Percentiles rank a stretch among this genome's conserved stretches.
These are phyloP conservation scores for Naegleria lovaniensis DNA, from an alignment of 208 protist genomes.

Conservation along the genomic window DNA sequence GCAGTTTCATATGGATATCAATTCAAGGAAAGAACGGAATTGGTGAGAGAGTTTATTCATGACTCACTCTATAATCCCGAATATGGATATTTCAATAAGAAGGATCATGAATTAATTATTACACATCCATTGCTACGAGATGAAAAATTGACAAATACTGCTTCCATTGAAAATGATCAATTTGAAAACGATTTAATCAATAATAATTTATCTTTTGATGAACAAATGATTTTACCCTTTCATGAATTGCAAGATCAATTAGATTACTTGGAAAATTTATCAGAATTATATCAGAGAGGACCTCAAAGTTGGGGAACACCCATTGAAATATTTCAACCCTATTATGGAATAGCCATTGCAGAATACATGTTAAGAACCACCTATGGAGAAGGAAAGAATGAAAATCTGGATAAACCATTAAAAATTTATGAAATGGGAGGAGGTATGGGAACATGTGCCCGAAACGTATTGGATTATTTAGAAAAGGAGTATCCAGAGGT, in stretches of 20 bases:
- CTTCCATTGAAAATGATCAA: not conserved
- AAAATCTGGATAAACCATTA: constrained; percentile 69
- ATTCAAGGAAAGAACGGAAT: not conserved
- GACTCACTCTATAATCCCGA: constrained; percentile 70
- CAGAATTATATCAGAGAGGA: not conserved
- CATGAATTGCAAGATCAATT: not conserved
- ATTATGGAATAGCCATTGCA: constrained; percentile 71
- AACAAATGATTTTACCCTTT: constrained; percentile 56
- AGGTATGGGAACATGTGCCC: constrained; percentile 65
- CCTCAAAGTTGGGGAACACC: constrained; percentile 44
- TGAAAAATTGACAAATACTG: constrained; percentile 42
- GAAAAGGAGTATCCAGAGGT: constrained; percentile 66
- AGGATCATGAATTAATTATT: not conserved
- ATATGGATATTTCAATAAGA: constrained; percentile 75
- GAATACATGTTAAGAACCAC: constrained; percentile 70
- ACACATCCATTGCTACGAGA: constrained; percentile 55
- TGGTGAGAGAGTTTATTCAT: constrained; percentile 74
- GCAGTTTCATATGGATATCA: not conserved
- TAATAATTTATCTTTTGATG: constrained; percentile 62
- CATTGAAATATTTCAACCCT: constrained; percentile 71
- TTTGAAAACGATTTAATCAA: not conserved
- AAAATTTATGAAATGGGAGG: constrained; percentile 75
- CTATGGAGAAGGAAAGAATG: constrained; percentile 51
- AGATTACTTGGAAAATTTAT: not conserved
- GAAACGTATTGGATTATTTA: constrained; percentile 67